Evolutionary conservation across 2,329 filamentous ascomycete species (phyloP), one percentile per base, ranked within the genome.

Genomic region (Ambrosiella cleistominuta): DNA sequence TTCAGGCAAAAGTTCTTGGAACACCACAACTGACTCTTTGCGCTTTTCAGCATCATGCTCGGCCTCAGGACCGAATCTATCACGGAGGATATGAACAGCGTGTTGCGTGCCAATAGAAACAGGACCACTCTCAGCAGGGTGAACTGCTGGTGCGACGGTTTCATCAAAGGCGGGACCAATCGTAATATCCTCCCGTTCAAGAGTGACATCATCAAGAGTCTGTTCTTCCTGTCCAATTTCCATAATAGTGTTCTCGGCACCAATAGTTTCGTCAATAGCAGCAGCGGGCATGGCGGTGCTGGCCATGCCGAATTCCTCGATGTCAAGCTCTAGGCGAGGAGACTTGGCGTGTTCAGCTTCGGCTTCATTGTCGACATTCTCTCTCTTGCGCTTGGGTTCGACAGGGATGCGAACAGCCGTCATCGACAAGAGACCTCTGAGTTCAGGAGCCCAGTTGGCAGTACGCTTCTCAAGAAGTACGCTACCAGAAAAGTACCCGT

Each of bases 31-130:
- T 27, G 77, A 78, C 68, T 85, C 85, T 69, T 84, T 85, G 65
- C 89, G 82, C 70, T 86, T 83, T 59, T 82, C 80, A 2, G 83
- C 78, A 62, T 82, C 81, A 17, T 78, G 75, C 52, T 83, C 85
- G 4, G 81, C 83, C 38, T 87, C 81, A 15, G 80, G 69, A 27
- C 90, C 88, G 63, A 98, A 95, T 35, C 86, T 79, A 60, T 96
- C 89, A 57, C 93, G 85, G 7, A 98, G 80, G 57, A 97, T 80
- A 69, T 98, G 91, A 17, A 98, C 94, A 39, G 93, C 93, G 66
- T 95, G 90, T 70, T 94, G 93, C 9, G 93, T 98, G 61, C 88
- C 90, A 15, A 95, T 71, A 0, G 90, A 95, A 7, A 97, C 85
- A 0, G 88, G 86, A 0, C 89, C 89, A 62, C 82, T 88, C 63